phyloP scores from a whole-genome alignment of 371 early-diverging fungal genomes.

The Syncephalastrum contaminatum region DNA sequence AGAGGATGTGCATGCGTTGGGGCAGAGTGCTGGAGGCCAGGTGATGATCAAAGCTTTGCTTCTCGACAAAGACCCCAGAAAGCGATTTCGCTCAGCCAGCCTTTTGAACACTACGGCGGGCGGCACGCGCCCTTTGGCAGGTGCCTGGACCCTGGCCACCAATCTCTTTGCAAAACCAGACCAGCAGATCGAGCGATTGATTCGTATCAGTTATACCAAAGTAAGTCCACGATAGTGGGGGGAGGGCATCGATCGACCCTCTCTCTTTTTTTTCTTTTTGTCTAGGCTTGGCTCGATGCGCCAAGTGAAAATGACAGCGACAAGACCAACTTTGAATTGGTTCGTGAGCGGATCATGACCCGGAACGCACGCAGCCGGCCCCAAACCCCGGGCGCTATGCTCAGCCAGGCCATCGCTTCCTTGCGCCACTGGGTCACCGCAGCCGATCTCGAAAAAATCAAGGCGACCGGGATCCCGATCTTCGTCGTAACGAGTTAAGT shows the following conservation, averaged over 20 bases:
- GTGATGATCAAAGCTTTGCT: constrained; percentile 17
- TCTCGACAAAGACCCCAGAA: not conserved
- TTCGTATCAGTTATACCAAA: constrained; percentile 24
- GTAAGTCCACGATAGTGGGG: not conserved
- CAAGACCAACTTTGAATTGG: not conserved
- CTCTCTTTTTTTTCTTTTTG: too few species aligned
- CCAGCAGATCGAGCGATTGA: constrained; percentile 15
- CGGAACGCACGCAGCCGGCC: constrained; percentile 23
- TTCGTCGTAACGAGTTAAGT: constrained; percentile 25
- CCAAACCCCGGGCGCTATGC: constrained; percentile 18
- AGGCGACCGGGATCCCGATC: constrained; percentile 9
- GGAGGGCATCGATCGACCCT: not conserved
- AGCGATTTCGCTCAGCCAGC: constrained; percentile 17
- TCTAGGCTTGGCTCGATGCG: constrained; percentile 13
- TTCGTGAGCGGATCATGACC: constrained; percentile 14
- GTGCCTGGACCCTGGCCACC: constrained; percentile 17
- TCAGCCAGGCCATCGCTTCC: constrained; percentile 27
- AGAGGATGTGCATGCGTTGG: constrained; percentile 61
- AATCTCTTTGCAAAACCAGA: constrained; percentile 18
- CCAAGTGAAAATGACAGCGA: not conserved
- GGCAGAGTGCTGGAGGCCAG: constrained; percentile 73
- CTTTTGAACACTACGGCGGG: constrained; percentile 24
- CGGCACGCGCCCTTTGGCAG: constrained; percentile 18
- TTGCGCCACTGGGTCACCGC: constrained; percentile 26
- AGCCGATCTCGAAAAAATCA: constrained; percentile 16